Percentiles rank a stretch among this genome's conserved stretches.
Evolutionary conservation across 257 asterid species (phyloP).

Genomic region (Echites panduratus): DNA sequence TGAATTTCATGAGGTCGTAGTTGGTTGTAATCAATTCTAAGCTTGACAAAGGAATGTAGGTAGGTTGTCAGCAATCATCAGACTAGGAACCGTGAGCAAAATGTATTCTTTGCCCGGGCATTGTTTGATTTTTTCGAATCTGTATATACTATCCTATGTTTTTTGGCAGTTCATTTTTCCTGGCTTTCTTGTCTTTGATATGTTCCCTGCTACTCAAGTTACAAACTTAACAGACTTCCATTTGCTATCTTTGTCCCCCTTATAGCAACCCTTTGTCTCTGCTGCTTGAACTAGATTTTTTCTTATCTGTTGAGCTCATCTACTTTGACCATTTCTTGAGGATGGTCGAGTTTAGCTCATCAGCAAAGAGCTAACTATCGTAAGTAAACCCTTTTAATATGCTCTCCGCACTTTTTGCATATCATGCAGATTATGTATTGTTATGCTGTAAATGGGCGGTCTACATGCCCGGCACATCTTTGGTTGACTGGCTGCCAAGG

Average conservation of each 20-base stretch:
- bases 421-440: conserved; percentile 79
- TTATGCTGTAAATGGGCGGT: conserved; percentile 80
- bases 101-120: neutral
- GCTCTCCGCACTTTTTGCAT: conserved; percentile 8
- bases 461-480: conserved; percentile 68
- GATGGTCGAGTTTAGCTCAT: too few relatives aligned
- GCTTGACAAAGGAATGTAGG: neutral
- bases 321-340: neutral
- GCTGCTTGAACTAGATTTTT: too few relatives aligned
- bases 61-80: neutral
- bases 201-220: neutral
- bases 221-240: neutral
- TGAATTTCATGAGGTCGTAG: neutral
- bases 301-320: neutral
- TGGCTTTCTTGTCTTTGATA: neutral
- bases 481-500: conserved; percentile 92
- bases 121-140: neutral
- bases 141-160: neutral
- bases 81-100: neutral
- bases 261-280: neutral
- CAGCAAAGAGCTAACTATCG: neutral
- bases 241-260: neutral
- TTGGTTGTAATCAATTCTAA: neutral
- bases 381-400: neutral
- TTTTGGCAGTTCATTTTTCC: neutral